Evolutionary conservation across 345 rosid species (phyloP), one percentile per base, ranked within the genome.

Genomic region (Boechera retrofracta): DNA sequence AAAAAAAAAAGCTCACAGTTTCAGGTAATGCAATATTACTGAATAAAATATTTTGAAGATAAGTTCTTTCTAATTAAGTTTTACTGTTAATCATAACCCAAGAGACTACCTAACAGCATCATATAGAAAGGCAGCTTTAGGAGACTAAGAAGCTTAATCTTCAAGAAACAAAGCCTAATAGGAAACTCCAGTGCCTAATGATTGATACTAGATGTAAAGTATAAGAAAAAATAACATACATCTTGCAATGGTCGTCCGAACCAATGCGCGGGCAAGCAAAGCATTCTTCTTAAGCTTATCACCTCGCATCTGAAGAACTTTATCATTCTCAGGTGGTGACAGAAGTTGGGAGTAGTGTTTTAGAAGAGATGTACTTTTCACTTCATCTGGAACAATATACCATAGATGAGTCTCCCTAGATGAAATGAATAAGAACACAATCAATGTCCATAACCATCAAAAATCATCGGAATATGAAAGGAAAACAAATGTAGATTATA

Each of bases 241-340:
- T 89, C 98, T 88, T 1, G 99, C 88, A 71, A 95, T 83, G 65
- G 93, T 91, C 55, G 98, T 91, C 36, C 98, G 94, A 82, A 92
- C 93, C 84, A 95, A 78, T 39, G 87, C 80, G 42, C 96, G 96
- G 26, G 97, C 91, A 55, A 95, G 88, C 71, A 95, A 64, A 44
- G 96, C 96, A 61, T 86, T 75, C 83, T 95, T 95, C 84, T 82
- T 85, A 63, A 89, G 89, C n/a, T 73, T 82, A 49, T 87, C 86
- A 36, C 91, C 93, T 12, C 79, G 77, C 84, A 88, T 74, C 53
- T 71, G 70, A 35, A 72, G 54, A 77, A 95, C 85, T 74, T 72
- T 82, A 69, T 86, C 87, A 56, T 77, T 91, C 89, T 95, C 98
- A 10, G 39, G 5, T n/a, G 91, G 91, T 16, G 98, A 84, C 15